Conservation (phyloP, 345 rosid species). For the Populus nigra region DNA sequence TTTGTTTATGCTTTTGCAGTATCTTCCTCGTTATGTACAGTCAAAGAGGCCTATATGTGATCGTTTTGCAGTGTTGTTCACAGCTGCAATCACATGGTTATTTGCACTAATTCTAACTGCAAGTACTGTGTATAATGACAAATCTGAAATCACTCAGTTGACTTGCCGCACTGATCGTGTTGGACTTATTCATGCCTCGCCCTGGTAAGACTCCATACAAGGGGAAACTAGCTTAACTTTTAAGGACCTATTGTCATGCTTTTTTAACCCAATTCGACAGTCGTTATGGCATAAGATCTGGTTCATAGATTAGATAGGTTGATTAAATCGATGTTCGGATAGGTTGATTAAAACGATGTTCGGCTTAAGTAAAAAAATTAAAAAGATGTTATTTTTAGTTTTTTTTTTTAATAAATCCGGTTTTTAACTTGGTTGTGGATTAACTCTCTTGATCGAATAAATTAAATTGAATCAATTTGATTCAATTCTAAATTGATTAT, state of each 20-base stretch:
- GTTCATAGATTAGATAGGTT: fast-evolving
- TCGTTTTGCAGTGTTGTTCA: conserved; percentile 48
- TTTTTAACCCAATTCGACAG: too few relatives aligned
- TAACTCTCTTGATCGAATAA: too few relatives aligned
- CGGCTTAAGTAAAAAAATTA: too few relatives aligned
- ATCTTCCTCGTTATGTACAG: conserved; percentile 41
- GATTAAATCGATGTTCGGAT: fast-evolving
- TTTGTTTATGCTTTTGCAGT: conserved; percentile 23
- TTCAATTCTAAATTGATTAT: fast-evolving
- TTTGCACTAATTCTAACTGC: conserved; percentile 53
- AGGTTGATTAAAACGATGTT: too few relatives aligned
- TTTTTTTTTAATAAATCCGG: too few relatives aligned
- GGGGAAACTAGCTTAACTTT: neutral
- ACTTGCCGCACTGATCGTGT: conserved; percentile 72
- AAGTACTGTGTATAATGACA: conserved; percentile 44
- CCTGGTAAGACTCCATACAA: conserved; percentile 39
- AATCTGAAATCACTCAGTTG: conserved; percentile 45
- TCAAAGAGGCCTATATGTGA: conserved; percentile 39
- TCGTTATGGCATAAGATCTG: too few relatives aligned
- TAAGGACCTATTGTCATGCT: too few relatives aligned
- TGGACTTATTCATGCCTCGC: conserved; percentile 53
- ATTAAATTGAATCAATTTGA: fast-evolving
- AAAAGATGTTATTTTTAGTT: too few relatives aligned
- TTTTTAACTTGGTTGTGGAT: fast-evolving
- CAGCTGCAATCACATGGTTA: conserved; percentile 48